Evolutionary conservation across 208 protist genomes (phyloP).

Genomic region (Leptomonas seymouri): DNA sequence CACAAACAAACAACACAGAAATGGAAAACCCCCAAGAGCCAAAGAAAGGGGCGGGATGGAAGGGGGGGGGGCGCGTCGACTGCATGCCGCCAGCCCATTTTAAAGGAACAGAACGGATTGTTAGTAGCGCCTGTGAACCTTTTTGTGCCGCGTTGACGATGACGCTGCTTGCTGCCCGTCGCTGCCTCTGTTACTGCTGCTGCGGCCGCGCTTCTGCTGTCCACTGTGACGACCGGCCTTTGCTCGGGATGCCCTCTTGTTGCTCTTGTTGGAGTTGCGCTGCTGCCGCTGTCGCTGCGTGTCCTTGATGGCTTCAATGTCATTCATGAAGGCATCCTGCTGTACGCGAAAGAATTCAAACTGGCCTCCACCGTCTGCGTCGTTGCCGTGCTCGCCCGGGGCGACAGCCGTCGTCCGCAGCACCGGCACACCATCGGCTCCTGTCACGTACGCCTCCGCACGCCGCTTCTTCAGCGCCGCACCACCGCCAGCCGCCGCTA

Average conservation of each 20-base stretch:
- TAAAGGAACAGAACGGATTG: background rate
- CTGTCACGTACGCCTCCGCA: slow-evolving; percentile 43
- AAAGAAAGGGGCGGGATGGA: too few species aligned
- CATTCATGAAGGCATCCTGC: slow-evolving; percentile 69
- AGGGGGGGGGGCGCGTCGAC: too few species aligned
- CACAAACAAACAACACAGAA: too few species aligned
- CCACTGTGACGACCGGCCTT: background rate
- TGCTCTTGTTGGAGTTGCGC: slow-evolving; percentile 14
- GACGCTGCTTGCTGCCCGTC: background rate
- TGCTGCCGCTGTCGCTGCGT: slow-evolving; percentile 43
- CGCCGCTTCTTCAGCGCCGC: slow-evolving; percentile 44
- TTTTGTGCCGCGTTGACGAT: slow-evolving; percentile 4
- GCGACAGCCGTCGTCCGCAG: slow-evolving; percentile 56
- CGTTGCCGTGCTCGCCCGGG: slow-evolving; percentile 4
- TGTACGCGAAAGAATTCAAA: slow-evolving; percentile 81
- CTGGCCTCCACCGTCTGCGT: background rate
- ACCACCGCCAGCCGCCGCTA: slow-evolving; percentile 10
- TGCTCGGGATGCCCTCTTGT: slow-evolving; percentile 16
- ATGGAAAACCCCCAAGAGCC: too few species aligned
- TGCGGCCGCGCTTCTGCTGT: slow-evolving; percentile 1
- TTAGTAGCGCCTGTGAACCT: slow-evolving; percentile 34
- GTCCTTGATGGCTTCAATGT: slow-evolving; percentile 72
- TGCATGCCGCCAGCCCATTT: background rate
- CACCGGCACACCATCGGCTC: slow-evolving; percentile 35
- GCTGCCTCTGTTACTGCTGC: background rate